Conservation (phyloP, 257 asterid genomes). For the Cinchona pubescens region DNA sequence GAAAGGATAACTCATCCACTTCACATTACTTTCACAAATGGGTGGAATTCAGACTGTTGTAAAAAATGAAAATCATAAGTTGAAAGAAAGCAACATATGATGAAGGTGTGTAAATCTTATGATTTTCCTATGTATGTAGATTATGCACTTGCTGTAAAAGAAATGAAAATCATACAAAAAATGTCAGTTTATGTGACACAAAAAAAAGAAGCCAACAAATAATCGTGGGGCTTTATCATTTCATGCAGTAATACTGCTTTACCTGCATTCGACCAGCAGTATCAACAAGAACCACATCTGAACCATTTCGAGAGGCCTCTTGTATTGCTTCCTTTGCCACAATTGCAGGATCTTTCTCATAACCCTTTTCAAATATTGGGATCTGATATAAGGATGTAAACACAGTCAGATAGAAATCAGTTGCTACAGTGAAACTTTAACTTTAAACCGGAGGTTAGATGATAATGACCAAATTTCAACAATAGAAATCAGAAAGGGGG, state of each 20-base stretch:
- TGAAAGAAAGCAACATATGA: background rate
- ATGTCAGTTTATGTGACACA: background rate
- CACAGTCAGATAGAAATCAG: constrained; percentile 4
- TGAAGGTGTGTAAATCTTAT: too few species aligned
- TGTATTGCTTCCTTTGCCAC: constrained; percentile 98
- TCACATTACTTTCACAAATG: background rate
- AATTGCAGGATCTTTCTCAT: constrained; percentile 94
- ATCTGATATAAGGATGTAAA: constrained; percentile 55
- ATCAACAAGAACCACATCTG: constrained; percentile 96
- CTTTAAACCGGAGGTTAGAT: background rate
- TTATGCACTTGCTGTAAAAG: background rate
- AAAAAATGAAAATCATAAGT: background rate
- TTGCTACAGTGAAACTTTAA: constrained; percentile 5
- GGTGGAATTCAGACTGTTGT: background rate
- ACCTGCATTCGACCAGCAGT: constrained; percentile 99
- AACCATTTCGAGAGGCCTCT: constrained; percentile 81
- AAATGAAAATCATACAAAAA: background rate
- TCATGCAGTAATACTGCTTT: background rate
- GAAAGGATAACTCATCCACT: background rate
- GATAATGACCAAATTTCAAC: background rate
- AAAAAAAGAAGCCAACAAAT: background rate
- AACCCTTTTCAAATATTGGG: constrained; percentile 96
- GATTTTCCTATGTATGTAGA: background rate
- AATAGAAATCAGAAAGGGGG: constrained; percentile 6
- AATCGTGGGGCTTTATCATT: background rate